Conservation (phyloP, 2,329 filamentous ascomycete species). For the Fusarium sp. region DNA sequence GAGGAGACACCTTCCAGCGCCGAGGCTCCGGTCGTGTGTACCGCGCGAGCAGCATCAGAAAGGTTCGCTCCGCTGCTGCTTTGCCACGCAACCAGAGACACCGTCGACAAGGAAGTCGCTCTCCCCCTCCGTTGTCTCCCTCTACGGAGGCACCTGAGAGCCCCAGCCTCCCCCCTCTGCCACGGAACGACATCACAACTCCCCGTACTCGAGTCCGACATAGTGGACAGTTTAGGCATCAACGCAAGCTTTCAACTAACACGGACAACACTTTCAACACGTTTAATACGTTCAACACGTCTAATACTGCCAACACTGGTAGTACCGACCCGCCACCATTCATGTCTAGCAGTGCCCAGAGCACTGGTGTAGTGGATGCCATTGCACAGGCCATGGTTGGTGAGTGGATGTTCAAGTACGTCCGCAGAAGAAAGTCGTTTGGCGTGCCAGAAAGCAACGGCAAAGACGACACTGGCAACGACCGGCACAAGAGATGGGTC, state of each 20-base stretch:
- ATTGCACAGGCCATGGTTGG: conserved; percentile 99
- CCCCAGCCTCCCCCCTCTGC: conserved; percentile 77
- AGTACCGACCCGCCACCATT: conserved; percentile 55
- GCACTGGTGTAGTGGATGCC: conserved; percentile 89
- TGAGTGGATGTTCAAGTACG: conserved; percentile 96
- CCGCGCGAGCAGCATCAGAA: conserved; percentile 76
- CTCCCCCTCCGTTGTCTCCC: conserved; percentile 74
- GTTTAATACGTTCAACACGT: conserved; percentile 62
- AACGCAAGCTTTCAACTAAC: conserved; percentile 70
- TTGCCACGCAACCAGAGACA: conserved; percentile 68
- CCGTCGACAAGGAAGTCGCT: conserved; percentile 66
- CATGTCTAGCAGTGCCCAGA: conserved; percentile 68
- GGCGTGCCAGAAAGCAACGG: conserved; percentile 77
- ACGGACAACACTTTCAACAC: conserved; percentile 64
- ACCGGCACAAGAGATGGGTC: conserved; percentile 96
- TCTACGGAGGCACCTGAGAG: conserved; percentile 77
- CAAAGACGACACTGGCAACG: conserved; percentile 77
- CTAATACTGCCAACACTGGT: conserved; percentile 66
- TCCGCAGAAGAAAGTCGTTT: conserved; percentile 89
- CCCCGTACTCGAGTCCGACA: conserved; percentile 61
- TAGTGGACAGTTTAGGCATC: conserved; percentile 59
- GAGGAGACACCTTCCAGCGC: conserved; percentile 67
- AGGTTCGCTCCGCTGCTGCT: conserved; percentile 84
- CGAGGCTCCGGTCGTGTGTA: conserved; percentile 62
- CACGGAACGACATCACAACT: conserved; percentile 77